These are phyloP conservation scores for Clavaria fumosa DNA, from an alignment of 768 basidiomycete genomes.

Conservation along the genomic window DNA sequence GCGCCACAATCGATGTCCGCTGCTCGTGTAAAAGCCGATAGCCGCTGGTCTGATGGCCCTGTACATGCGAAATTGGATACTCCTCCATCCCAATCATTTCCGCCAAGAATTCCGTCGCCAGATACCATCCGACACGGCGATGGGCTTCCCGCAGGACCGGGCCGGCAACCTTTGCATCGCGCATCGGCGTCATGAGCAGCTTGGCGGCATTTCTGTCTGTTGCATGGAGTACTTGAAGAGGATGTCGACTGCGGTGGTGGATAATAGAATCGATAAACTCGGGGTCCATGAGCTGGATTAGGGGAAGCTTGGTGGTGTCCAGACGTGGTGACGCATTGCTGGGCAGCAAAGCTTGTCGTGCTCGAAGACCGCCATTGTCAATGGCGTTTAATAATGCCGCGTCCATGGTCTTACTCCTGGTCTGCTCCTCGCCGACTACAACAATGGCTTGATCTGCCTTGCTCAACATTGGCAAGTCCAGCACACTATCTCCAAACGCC, in stretches of 20 bases:
- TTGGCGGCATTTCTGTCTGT: constrained; percentile 11
- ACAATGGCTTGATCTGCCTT: constrained; percentile 13
- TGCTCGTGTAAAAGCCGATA: constrained; percentile 12
- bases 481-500: constrained; percentile 14
- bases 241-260: constrained; percentile 7
- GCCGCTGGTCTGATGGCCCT: constrained; percentile 12
- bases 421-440: constrained; percentile 13
- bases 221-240: constrained; percentile 9
- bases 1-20: constrained; percentile 13
- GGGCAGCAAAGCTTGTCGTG: constrained; percentile 12
- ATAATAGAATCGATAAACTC: constrained; percentile 8
- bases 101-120: constrained; percentile 12
- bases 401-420: constrained; percentile 14
- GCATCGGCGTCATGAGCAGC: constrained; percentile 15
- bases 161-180: constrained; percentile 11
- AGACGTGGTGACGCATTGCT: constrained; percentile 10
- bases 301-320: constrained; percentile 10
- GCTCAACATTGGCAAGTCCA: constrained; percentile 15
- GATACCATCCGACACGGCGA: constrained; percentile 9
- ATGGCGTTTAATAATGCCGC: constrained; percentile 10
- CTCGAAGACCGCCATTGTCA: constrained; percentile 10
- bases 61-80: constrained; percentile 14
- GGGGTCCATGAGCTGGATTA: constrained; percentile 7
- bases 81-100: constrained; percentile 13
- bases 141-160: constrained; percentile 10